These are phyloP conservation scores for Psophocarpus tetragonolobus DNA, from an alignment of 306 rosid species.

Conservation along the genomic window DNA sequence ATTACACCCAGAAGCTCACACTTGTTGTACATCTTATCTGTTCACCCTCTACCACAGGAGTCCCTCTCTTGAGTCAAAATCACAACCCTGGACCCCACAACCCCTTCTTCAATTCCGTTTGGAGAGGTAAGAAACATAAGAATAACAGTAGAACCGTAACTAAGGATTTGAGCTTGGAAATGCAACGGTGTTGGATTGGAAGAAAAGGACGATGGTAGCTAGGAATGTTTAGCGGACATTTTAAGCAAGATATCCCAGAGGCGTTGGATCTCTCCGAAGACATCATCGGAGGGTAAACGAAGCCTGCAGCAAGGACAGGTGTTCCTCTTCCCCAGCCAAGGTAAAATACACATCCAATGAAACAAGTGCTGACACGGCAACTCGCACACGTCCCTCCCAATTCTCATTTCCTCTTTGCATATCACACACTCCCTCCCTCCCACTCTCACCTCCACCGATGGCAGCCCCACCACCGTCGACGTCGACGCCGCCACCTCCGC, in stretches of 20 bases:
- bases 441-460: slow-evolving; percentile 52
- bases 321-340: slow-evolving; percentile 79
- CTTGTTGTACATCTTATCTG: slow-evolving; percentile 12
- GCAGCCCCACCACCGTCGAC: slow-evolving; percentile 56
- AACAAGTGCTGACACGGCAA: slow-evolving; percentile 85
- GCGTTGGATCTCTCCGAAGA: slow-evolving; percentile 78
- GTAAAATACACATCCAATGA: slow-evolving; percentile 84
- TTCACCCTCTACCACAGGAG: slow-evolving; percentile 29
- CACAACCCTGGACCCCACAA: neutral
- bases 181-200: neutral
- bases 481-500: slow-evolving; percentile 61
- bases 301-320: slow-evolving; percentile 91
- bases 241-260: slow-evolving; percentile 64
- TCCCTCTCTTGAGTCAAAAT: slow-evolving; percentile 23
- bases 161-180: neutral
- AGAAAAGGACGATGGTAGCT: neutral
- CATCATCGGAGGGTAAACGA: slow-evolving; percentile 75
- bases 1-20: slow-evolving; percentile 32
- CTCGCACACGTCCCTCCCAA: slow-evolving; percentile 73
- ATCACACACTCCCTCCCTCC: slow-evolving; percentile 73
- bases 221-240: neutral
- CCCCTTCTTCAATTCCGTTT: neutral
- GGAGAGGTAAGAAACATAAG: slow-evolving; percentile 7
- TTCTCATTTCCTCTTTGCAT: slow-evolving; percentile 78
- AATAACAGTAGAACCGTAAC: neutral